Evolutionary conservation across 2,329 filamentous ascomycete genomes (phyloP).

Genomic region (Corniculantispora saksenae): DNA sequence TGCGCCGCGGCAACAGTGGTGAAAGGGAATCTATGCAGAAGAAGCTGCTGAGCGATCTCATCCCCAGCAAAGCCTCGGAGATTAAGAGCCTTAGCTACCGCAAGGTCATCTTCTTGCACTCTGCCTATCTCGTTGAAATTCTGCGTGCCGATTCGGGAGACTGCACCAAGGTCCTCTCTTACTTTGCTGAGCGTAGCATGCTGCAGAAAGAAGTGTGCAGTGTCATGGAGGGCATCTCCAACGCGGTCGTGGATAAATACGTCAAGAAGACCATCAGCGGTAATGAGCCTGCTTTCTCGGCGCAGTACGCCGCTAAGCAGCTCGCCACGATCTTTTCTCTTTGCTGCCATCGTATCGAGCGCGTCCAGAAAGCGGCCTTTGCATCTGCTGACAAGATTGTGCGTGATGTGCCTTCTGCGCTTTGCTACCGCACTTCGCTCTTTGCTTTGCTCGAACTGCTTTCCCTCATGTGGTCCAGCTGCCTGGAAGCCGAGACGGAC

Average conservation of each 20-base stretch:
- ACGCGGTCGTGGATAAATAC: constrained; percentile 77
- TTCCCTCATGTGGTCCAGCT: constrained; percentile 93
- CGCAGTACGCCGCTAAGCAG: constrained; percentile 85
- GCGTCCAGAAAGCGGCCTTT: constrained; percentile 85
- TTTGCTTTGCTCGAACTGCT: constrained; percentile 91
- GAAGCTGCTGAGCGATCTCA: constrained; percentile 69
- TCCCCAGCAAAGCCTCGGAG: constrained; percentile 76
- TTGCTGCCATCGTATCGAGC: constrained; percentile 91
- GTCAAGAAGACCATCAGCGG: constrained; percentile 73
- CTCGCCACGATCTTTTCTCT: constrained; percentile 81
- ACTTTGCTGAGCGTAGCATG: constrained; percentile 93
- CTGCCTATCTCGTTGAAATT: constrained; percentile 85
- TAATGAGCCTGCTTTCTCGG: constrained; percentile 76
- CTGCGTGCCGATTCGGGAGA: constrained; percentile 84
- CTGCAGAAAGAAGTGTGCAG: constrained; percentile 62
- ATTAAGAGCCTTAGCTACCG: constrained; percentile 84
- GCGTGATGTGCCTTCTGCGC: constrained; percentile 77
- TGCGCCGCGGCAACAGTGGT: constrained; percentile 80
- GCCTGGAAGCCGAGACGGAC: constrained; percentile 90
- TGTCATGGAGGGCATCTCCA: constrained; percentile 64
- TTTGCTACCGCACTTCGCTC: constrained; percentile 86
- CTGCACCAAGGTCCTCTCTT: constrained; percentile 84
- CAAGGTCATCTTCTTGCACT: constrained; percentile 88
- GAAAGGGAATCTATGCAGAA: constrained; percentile 81
- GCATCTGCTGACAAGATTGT: constrained; percentile 85